Base-by-base conservation (phyloP, 768 basidiomycete genomes). In the Jaapia argillacea region DNA sequence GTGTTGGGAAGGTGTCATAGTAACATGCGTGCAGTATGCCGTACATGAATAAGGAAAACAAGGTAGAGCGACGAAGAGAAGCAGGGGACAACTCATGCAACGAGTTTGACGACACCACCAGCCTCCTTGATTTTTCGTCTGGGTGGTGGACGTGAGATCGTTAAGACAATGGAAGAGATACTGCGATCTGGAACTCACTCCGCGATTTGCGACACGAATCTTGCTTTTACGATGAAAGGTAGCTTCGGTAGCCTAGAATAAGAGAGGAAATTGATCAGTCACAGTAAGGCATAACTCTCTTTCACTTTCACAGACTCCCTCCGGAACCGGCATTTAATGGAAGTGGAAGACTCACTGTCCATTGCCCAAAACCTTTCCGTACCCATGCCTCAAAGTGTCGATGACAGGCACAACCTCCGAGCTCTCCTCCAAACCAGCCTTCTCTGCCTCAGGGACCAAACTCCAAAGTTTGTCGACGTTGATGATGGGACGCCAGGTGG, bases 381-480 rank as follows among this genome's bases (percentile, higher is more conserved):
- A 96, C 33, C 91, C 91, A 59, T 77, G 76, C 49, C 64, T 66
- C 48, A 87, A 74, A 36, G 76, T 86, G 69, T 99, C 92, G 53
- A 99, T 88, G 38, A 99, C 93, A 35, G 96, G 96, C 18, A 97
- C 96, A 55, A 91, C 69, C 45, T 87, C 77, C 25, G 85, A 89
- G 50, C 67, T 59, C 55, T 78, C 79, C 16, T 71, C 82, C 59
- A 91, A 60, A 26, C 72, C 79, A 68, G 77, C 67, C 76, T 85
- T 88, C 74, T 93, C 80, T 60, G 75, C 83, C 42, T 69, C 78
- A 27, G 91, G 88, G 23, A 96, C 84, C 58, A 96, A 83, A 50
- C 79, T 75, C 90, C 90, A 90, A 42, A 94, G 76, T 72, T 93
- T 93, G 78, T 98, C 96, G 65, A 98, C 81, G 72, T 99, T 99